Percentiles rank a stretch among this genome's conserved stretches.
Evolutionary conservation across 257 asterid species (phyloP).

Genomic region (Solanum commersonii): DNA sequence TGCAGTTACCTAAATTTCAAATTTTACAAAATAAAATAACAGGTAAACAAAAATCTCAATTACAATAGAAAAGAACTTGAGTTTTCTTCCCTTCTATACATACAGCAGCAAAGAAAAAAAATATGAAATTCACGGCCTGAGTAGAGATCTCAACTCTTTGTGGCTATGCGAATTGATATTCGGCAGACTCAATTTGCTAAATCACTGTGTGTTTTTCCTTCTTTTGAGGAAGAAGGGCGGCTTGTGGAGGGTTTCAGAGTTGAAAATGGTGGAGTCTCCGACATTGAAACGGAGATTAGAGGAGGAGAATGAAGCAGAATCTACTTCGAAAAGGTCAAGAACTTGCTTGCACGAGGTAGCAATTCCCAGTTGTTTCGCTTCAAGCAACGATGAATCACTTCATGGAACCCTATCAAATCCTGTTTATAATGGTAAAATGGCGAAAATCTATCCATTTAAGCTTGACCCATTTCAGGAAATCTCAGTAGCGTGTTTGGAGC

Average conservation of each 20-base stretch:
- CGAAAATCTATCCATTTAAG: constrained; percentile 64
- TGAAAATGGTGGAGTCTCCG: background rate
- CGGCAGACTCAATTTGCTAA: background rate
- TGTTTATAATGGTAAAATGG: constrained; percentile 51
- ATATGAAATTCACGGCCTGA: background rate
- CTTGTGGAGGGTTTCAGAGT: background rate
- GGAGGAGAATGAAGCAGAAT: background rate
- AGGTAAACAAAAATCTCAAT: background rate
- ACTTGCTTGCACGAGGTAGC: constrained; percentile 98
- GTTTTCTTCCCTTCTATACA: background rate
- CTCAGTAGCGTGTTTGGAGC: constrained; percentile 80
- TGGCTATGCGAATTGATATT: background rate
- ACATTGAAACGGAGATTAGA: background rate
- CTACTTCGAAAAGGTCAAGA: constrained; percentile 40
- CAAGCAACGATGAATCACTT: constrained; percentile 47
- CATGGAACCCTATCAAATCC: constrained; percentile 82
- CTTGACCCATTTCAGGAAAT: constrained; percentile 92
- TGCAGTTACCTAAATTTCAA: background rate
- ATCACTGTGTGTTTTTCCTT: background rate
- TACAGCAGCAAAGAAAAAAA: background rate
- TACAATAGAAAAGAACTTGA: background rate
- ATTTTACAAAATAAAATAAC: background rate
- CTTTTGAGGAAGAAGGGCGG: background rate
- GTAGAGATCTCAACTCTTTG: background rate
- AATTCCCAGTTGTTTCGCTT: constrained; percentile 51